Evolutionary conservation across 257 asterid species (phyloP).

Genomic region (Forsythia viridissima): DNA sequence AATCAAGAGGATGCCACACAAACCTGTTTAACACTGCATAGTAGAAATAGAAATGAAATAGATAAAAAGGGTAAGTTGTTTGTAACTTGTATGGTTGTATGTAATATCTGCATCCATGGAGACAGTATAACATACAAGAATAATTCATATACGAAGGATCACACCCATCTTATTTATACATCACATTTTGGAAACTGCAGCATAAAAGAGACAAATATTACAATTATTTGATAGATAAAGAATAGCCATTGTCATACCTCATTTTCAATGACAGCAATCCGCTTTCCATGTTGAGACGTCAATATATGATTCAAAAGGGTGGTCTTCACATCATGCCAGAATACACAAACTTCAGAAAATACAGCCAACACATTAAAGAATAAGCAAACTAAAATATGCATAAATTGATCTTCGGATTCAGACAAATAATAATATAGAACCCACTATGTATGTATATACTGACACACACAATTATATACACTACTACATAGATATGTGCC

Average conservation of each 20-base stretch:
- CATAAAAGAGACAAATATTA: background rate
- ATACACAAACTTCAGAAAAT: slow-evolving; percentile 7
- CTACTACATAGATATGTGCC: background rate
- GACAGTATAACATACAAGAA: background rate
- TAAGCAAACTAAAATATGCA: background rate
- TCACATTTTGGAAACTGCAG: background rate
- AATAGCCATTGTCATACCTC: slow-evolving; percentile 57
- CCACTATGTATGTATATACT: background rate
- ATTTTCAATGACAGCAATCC: slow-evolving; percentile 94
- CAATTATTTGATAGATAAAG: background rate
- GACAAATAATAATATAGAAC: background rate
- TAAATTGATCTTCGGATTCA: background rate
- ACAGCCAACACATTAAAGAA: background rate
- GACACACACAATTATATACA: background rate
- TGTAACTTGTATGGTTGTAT: background rate
- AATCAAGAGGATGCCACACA: background rate
- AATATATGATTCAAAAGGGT: slow-evolving; percentile 92
- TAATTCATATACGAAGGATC: background rate
- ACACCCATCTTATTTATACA: background rate
- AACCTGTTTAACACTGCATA: background rate
- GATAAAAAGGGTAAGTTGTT: no score
- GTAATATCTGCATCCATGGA: background rate
- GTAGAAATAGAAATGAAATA: no score
- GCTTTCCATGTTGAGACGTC: slow-evolving; percentile 90
- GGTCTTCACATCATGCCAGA: slow-evolving; percentile 53